phyloP scores from a whole-genome alignment of 352 stramenopile genomes.

The Blastocystis hominis region DNA sequence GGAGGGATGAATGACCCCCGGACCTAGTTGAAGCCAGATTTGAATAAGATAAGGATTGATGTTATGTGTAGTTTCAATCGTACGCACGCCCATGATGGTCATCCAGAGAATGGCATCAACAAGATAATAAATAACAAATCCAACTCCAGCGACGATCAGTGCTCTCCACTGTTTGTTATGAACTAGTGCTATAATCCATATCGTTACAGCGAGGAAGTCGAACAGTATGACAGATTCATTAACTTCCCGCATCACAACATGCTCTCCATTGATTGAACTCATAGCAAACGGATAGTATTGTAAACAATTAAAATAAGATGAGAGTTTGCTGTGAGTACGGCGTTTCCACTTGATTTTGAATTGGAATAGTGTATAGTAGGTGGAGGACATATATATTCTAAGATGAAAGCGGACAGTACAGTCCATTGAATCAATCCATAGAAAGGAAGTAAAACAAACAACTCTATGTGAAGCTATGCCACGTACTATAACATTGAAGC shows the following conservation, averaged over 20 bases:
- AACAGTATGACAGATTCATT: constrained; percentile 4
- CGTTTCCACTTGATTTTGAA: no score
- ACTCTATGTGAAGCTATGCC: no score
- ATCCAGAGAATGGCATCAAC: constrained; percentile 50
- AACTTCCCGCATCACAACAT: constrained; percentile 19
- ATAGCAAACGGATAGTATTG: background rate
- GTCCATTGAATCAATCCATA: no score
- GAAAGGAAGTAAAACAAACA: no score
- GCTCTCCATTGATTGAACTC: background rate
- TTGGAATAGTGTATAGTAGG: no score
- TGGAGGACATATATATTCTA: no score
- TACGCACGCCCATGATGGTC: background rate
- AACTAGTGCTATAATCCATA: constrained; percentile 14
- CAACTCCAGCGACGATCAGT: background rate
- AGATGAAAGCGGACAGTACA: no score
- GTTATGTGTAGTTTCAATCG: background rate
- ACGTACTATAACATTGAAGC: no score
- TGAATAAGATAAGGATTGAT: constrained; percentile 25
- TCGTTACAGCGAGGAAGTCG: background rate
- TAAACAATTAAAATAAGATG: background rate
- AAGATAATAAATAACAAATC: constrained; percentile 49
- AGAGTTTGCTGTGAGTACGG: no score
- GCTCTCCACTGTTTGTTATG: constrained; percentile 39
- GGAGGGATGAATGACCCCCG: constrained; percentile 53
- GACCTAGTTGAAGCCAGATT: constrained; percentile 50